Percentiles rank a stretch among this genome's conserved stretches.
Conservation (phyloP, 2,329 filamentous ascomycete genomes). For the Alternaria sp. region DNA sequence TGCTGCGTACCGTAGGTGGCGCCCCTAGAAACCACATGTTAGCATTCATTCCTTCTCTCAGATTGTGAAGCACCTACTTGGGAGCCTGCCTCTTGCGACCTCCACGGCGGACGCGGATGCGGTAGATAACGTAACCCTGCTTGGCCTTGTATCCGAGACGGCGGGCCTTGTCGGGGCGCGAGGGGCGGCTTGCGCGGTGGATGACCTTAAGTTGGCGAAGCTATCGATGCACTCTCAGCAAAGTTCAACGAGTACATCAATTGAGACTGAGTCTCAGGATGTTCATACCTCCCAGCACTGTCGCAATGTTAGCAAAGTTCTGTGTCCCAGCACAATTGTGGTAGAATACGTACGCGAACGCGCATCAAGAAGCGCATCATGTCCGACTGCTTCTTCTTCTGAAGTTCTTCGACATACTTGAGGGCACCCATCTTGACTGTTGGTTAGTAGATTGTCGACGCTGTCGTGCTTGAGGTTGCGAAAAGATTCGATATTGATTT, state of each 20-base stretch:
- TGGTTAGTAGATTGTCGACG: conserved; percentile 46
- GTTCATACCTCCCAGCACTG: conserved; percentile 90
- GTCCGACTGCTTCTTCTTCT: conserved; percentile 99
- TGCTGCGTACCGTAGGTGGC: conserved; percentile 88
- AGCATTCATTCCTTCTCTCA: conserved; percentile 24
- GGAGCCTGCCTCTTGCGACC: conserved; percentile 95
- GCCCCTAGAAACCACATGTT: conserved; percentile 64
- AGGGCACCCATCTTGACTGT: conserved; percentile 88
- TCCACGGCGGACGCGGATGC: conserved; percentile 96
- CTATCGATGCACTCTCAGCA: conserved; percentile 99
- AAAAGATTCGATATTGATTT: conserved; percentile 29
- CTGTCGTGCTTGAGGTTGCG: conserved; percentile 28
- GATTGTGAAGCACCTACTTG: conserved; percentile 60
- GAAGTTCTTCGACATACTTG: conserved; percentile 99
- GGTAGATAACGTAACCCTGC: conserved; percentile 99
- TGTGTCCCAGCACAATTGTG: conserved; percentile 7
- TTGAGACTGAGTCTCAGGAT: conserved; percentile 38
- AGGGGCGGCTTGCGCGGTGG: conserved; percentile 97
- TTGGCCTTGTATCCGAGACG: conserved; percentile 99
- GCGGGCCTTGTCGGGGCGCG: conserved; percentile 99
- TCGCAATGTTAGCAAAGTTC: conserved; percentile 41
- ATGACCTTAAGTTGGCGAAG: conserved; percentile 99
- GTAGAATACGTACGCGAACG: conserved; percentile 61
- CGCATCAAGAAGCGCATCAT: conserved; percentile 99
- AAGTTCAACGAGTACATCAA: conserved; percentile 95